Conservation (phyloP, 106 monocot species). For the Acanthochlamys bracteata region DNA sequence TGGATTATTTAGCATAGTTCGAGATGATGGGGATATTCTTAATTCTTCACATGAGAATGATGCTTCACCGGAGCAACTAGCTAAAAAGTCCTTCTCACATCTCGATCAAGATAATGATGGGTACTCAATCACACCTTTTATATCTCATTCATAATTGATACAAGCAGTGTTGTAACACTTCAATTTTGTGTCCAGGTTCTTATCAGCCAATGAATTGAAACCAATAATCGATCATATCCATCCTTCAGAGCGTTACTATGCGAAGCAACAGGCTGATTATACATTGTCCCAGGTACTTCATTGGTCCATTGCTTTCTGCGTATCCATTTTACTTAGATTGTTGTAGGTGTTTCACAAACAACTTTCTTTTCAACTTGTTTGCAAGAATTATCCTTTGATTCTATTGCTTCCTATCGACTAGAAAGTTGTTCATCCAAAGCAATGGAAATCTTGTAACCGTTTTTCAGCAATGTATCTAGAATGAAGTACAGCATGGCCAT, state of each 20-base stretch:
- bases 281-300: conserved; percentile 50
- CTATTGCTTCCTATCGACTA: no score
- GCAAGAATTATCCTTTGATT: no score
- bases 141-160: background rate
- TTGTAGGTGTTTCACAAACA: no score
- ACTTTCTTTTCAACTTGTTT: no score
- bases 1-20: conserved; percentile 68
- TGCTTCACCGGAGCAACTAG: conserved; percentile 34
- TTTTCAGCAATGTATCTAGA: no score
- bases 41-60: conserved; percentile 26
- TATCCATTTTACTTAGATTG: no score
- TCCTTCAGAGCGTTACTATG: conserved; percentile 81
- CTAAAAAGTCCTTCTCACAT: conserved; percentile 53
- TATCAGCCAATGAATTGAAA: conserved; percentile 64
- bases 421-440: no score
- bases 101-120: conserved; percentile 77
- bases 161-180: conserved; percentile 1
- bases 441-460: no score
- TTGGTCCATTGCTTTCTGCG: no score
- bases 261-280: conserved; percentile 83
- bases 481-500: no score
- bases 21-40: conserved; percentile 38
- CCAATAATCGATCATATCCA: conserved; percentile 65
- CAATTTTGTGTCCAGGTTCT: conserved; percentile 38
- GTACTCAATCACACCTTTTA: conserved; percentile 21